These are phyloP conservation scores for Fusarium bactridioides DNA, from an alignment of 2,329 filamentous ascomycete species.

Conservation along the genomic window DNA sequence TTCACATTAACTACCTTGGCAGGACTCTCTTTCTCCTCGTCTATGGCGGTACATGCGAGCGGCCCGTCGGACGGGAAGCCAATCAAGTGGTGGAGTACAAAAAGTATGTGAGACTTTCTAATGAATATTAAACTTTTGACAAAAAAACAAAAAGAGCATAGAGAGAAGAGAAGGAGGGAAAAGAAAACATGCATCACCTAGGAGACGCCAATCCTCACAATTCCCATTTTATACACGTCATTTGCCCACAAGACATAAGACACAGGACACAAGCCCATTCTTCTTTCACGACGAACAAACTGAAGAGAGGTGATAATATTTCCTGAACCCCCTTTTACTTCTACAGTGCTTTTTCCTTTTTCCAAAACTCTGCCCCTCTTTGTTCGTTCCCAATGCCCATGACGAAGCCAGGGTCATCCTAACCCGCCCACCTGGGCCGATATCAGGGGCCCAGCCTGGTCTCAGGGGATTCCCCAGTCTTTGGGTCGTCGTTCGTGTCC, in stretches of 20 bases:
- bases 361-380: slow-evolving; percentile 30
- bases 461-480: slow-evolving; percentile 35
- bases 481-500: slow-evolving; percentile 27
- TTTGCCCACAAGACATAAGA: slow-evolving; percentile 4
- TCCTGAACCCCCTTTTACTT: slow-evolving; percentile 36
- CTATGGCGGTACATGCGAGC: slow-evolving; percentile 25
- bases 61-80: slow-evolving; percentile 36
- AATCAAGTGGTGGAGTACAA: slow-evolving; percentile 27
- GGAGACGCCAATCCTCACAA: slow-evolving; percentile 25
- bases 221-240: slow-evolving; percentile 16
- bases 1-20: not conserved
- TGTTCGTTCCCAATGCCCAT: slow-evolving; percentile 5
- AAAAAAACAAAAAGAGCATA: not conserved
- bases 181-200: slow-evolving; percentile 19
- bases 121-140: slow-evolving; percentile 9
- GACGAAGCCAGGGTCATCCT: slow-evolving; percentile 34
- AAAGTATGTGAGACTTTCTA: slow-evolving; percentile 1
- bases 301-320: not conserved
- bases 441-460: slow-evolving; percentile 31
- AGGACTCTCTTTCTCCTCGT: slow-evolving; percentile 2
- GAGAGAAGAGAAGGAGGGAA: not conserved
- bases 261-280: not conserved
- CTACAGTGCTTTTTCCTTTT: not conserved
- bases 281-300: not conserved
- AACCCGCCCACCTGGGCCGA: slow-evolving; percentile 36